phyloP scores from a whole-genome alignment of 192 early-diverging fungal genomes.

The Gonapodya prolifera region DNA sequence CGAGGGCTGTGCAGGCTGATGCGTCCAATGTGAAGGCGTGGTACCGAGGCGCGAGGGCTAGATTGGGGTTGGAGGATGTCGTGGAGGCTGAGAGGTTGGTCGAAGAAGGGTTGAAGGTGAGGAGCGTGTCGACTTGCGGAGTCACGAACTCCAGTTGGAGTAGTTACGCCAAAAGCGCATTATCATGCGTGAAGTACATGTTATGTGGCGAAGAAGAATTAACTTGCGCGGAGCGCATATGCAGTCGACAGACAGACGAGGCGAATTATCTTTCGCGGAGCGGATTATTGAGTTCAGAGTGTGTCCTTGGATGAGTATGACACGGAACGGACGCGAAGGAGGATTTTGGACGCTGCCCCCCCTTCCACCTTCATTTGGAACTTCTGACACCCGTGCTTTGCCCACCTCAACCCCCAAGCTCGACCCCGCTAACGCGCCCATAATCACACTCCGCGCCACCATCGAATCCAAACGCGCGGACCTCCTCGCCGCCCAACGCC shows the following conservation, averaged over 20 bases:
- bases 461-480: neutral
- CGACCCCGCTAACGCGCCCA: neutral
- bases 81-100: constrained; percentile 79
- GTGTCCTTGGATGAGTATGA: too few relatives aligned
- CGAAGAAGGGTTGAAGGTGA: constrained; percentile 49
- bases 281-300: too few relatives aligned
- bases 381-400: neutral
- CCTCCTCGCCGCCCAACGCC: neutral
- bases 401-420: too few relatives aligned
- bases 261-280: too few relatives aligned
- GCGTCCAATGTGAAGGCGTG: constrained; percentile 82
- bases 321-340: too few relatives aligned
- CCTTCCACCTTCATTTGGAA: neutral
- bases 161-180: too few relatives aligned
- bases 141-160: too few relatives aligned
- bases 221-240: too few relatives aligned
- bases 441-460: neutral
- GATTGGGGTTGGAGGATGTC: constrained; percentile 62
- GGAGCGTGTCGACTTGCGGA: neutral
- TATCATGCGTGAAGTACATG: too few relatives aligned
- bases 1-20: constrained; percentile 62
- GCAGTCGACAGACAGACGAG: too few relatives aligned
- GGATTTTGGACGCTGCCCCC: too few relatives aligned
- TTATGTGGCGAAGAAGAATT: too few relatives aligned
- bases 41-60: constrained; percentile 78